A percentile compares a stretch with the other conserved stretches of the same genome.
Conservation (phyloP, 306 rosid species). For the Sophora flavescens region DNA sequence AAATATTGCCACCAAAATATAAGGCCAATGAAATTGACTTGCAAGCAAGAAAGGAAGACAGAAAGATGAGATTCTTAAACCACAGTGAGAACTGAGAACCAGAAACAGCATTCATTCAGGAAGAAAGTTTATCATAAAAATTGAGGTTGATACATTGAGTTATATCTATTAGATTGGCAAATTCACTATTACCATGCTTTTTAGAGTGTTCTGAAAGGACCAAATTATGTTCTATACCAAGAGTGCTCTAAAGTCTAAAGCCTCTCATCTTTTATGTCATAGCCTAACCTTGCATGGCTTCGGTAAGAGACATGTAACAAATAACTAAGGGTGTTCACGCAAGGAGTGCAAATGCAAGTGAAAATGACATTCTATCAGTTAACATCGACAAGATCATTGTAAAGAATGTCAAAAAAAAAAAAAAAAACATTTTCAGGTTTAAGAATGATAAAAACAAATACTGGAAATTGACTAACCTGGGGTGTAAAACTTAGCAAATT, state of each 20-base stretch:
- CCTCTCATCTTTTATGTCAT: not conserved
- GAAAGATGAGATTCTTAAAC: not conserved
- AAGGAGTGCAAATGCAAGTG: slow-evolving; percentile 22
- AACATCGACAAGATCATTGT: not conserved
- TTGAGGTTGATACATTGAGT: not conserved
- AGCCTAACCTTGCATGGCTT: slow-evolving; percentile 1
- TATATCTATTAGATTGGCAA: not conserved
- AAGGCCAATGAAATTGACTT: slow-evolving; percentile 29
- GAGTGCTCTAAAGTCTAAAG: not conserved
- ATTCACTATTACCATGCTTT: not conserved
- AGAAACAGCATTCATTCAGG: not conserved
- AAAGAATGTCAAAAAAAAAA: not conserved
- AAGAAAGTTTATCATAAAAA: not conserved
- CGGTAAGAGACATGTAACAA: not conserved
- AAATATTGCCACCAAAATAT: slow-evolving; percentile 39
- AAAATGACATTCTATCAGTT: not conserved
- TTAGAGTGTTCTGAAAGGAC: not conserved
- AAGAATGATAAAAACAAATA: slow-evolving; percentile 19
- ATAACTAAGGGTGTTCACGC: not conserved
- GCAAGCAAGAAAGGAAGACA: slow-evolving; percentile 4
- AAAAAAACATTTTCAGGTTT: slow-evolving; percentile 3
- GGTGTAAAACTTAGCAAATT: slow-evolving; percentile 85
- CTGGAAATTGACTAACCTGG: slow-evolving; percentile 67
- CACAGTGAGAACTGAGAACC: not conserved
- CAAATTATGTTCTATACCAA: not conserved